Percentiles rank a stretch among this genome's conserved stretches.
phyloP scores from a whole-genome alignment of 2,329 filamentous ascomycete species.

The Arthroderma uncinatum region DNA sequence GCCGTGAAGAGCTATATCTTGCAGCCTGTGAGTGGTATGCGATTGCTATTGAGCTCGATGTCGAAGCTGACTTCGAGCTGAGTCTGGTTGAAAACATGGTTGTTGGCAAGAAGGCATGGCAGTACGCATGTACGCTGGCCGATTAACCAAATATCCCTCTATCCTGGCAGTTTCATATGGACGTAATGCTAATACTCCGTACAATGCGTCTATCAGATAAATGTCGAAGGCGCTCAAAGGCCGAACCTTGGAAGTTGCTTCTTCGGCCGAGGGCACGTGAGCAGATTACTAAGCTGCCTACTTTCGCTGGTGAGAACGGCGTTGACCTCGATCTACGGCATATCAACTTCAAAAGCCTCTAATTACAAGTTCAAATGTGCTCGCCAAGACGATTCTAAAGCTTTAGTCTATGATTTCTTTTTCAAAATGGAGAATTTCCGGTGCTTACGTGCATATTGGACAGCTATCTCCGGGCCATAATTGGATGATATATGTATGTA shows the following conservation, averaged over 20 bases:
- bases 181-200: not conserved
- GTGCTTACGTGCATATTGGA: no score
- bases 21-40: not conserved
- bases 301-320: not conserved
- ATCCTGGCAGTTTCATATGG: not conserved
- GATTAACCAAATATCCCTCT: not conserved
- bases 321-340: not conserved
- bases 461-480: no score
- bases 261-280: not conserved
- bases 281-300: not conserved
- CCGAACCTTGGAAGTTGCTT: not conserved
- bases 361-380: not conserved
- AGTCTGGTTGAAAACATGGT: not conserved
- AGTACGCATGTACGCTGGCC: not conserved
- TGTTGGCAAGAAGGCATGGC: not conserved
- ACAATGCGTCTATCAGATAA: no score
- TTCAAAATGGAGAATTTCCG: not conserved
- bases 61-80: not conserved
- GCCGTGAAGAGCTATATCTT: not conserved
- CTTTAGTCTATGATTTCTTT: not conserved
- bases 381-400: not conserved
- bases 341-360: not conserved
- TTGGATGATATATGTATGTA: no score
- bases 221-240: no score
- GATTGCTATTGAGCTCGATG: not conserved